These are phyloP conservation scores for Haplographium delicatum DNA, from an alignment of 495 filamentous ascomycete genomes.

Conservation along the genomic window DNA sequence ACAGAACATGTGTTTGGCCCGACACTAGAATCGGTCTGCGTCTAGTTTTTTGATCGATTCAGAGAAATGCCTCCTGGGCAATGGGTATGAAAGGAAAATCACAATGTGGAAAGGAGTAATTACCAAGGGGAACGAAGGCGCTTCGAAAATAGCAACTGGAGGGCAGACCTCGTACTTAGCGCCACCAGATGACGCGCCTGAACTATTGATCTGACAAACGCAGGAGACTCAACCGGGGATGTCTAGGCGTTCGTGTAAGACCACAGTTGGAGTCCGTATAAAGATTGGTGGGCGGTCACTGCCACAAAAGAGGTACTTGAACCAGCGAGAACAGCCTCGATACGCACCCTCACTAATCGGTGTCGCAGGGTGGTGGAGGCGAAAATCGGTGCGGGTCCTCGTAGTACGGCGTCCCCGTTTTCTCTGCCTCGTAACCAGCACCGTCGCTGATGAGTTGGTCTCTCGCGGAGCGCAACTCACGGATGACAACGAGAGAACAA, in stretches of 20 bases:
- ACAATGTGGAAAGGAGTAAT: conserved; percentile 12
- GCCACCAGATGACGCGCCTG: conserved; percentile 19
- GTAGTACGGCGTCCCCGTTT: background rate
- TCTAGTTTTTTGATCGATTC: background rate
- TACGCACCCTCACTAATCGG: conserved; percentile 5
- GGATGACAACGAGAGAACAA: conserved; percentile 9
- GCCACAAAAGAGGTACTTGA: conserved; percentile 19
- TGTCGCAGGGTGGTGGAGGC: conserved; percentile 1
- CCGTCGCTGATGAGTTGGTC: conserved; percentile 1
- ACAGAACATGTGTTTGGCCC: conserved; percentile 5
- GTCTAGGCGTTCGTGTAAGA: background rate
- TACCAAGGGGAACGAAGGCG: conserved; percentile 21
- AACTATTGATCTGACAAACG: conserved; percentile 9
- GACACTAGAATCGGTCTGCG: conserved; percentile 9
- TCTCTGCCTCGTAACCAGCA: background rate
- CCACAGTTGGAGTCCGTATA: background rate
- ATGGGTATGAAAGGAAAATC: conserved; percentile 6
- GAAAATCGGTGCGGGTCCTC: conserved; percentile 13
- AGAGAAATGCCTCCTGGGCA: conserved; percentile 7
- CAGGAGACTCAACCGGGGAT: background rate
- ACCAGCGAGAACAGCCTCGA: conserved; percentile 12
- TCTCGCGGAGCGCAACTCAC: conserved; percentile 13
- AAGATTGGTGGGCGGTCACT: conserved; percentile 2
- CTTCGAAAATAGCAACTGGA: conserved; percentile 20
- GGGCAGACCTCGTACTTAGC: conserved; percentile 21